A percentile compares a stretch with the other conserved stretches of the same genome.
phyloP scores from a whole-genome alignment of 2,329 filamentous ascomycete species.

The Beauveria pseudobassiana region DNA sequence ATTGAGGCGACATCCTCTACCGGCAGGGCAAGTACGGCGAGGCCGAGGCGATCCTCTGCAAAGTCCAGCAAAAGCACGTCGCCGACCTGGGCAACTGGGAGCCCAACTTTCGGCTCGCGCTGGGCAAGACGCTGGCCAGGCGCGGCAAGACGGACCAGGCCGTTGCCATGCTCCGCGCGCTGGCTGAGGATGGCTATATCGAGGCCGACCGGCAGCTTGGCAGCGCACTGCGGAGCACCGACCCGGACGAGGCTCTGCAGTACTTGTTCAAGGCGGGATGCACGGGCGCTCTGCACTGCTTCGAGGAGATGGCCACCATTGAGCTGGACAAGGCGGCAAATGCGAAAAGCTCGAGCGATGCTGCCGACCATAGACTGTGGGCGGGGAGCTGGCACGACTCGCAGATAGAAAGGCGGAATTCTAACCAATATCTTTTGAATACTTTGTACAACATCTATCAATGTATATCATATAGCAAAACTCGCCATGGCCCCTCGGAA shows the following conservation, averaged over 20 bases:
- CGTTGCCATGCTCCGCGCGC: conserved; percentile 15
- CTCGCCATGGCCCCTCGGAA: background rate
- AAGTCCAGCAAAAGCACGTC: background rate
- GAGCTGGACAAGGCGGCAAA: conserved; percentile 19
- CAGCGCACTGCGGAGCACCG: conserved; percentile 17
- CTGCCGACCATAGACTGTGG: conserved; percentile 21
- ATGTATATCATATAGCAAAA: conserved; percentile 15
- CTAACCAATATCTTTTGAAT: conserved; percentile 17
- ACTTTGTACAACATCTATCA: conserved; percentile 2
- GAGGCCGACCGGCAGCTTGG: conserved; percentile 23
- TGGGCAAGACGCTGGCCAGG: conserved; percentile 3
- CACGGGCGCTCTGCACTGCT: conserved; percentile 20
- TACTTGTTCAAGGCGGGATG: conserved; percentile 21
- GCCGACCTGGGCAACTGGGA: conserved; percentile 4
- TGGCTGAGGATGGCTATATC: conserved; percentile 16
- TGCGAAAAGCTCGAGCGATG: conserved; percentile 12
- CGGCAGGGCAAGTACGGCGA: conserved; percentile 18
- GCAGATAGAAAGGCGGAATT: conserved; percentile 19
- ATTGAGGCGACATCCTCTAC: conserved; percentile 23
- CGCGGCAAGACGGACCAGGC: conserved; percentile 18
- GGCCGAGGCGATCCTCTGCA: conserved; percentile 14
- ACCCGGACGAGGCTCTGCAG: conserved; percentile 19
- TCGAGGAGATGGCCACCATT: conserved; percentile 22
- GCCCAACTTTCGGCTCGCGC: conserved; percentile 1
- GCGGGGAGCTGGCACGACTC: conserved; percentile 28